These are phyloP conservation scores for Zygosaccharomyces sapae DNA, from an alignment of 1,139 yeast species.

Conservation along the genomic window DNA sequence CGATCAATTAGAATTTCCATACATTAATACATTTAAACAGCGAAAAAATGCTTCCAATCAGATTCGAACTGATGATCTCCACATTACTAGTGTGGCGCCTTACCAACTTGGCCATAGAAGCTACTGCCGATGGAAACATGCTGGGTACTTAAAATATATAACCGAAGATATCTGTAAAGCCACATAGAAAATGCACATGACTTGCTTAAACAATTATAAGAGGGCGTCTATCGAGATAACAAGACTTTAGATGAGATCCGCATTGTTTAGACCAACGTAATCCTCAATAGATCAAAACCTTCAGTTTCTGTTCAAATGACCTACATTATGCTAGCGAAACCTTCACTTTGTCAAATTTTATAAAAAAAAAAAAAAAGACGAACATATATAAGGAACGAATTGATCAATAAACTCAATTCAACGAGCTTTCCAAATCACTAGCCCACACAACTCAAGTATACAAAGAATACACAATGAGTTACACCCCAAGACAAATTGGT, in stretches of 20 bases:
- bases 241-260: too few relatives aligned
- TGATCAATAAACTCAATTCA: slow-evolving; percentile 3
- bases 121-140: slow-evolving; percentile 18
- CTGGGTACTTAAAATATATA: too few relatives aligned
- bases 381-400: slow-evolving; percentile 2
- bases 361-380: not conserved
- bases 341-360: not conserved
- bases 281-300: not conserved
- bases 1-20: too few relatives aligned
- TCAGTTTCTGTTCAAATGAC: not conserved
- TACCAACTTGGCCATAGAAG: slow-evolving; percentile 82
- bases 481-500: slow-evolving; percentile 80
- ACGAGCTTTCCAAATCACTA: not conserved
- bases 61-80: slow-evolving; percentile 87
- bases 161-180: too few relatives aligned
- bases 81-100: slow-evolving; percentile 91
- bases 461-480: slow-evolving; percentile 51
- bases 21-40: too few relatives aligned
- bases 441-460: not conserved
- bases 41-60: slow-evolving; percentile 66
- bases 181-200: too few relatives aligned
- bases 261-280: not conserved
- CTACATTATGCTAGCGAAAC: not conserved
- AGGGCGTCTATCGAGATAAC: too few relatives aligned
- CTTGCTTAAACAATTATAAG: too few relatives aligned